Evolutionary conservation across 2,329 filamentous ascomycete genomes (phyloP).

Genomic region (Neocucurbitaria cava): DNA sequence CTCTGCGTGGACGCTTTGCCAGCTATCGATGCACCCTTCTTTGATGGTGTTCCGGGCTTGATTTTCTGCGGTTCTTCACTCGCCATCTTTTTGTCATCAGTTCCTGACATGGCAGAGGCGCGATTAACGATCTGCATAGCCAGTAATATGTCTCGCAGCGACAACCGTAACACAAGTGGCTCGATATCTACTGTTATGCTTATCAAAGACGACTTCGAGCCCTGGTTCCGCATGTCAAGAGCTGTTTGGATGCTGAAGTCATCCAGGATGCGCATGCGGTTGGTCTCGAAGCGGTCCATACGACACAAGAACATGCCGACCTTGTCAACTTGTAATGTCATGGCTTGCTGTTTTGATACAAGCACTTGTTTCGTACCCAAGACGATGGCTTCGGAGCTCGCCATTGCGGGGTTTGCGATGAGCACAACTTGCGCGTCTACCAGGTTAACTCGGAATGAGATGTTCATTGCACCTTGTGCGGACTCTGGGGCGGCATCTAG

Average conservation of each 20-base stretch:
- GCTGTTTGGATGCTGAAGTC: conserved; percentile 93
- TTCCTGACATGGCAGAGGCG: conserved; percentile 83
- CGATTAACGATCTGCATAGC: conserved; percentile 91
- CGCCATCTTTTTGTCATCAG: conserved; percentile 54
- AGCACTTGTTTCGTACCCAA: conserved; percentile 92
- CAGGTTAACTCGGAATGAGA: conserved; percentile 90
- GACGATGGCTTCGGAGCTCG: conserved; percentile 94
- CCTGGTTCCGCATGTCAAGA: conserved; percentile 74
- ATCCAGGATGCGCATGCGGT: conserved; percentile 88
- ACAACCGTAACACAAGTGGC: conserved; percentile 87
- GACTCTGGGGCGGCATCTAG: conserved; percentile 33
- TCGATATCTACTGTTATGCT: conserved; percentile 89
- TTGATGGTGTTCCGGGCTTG: conserved; percentile 56
- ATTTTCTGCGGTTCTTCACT: conserved; percentile 63
- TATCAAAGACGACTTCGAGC: conserved; percentile 67
- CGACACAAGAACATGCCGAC: conserved; percentile 98
- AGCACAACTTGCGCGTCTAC: conserved; percentile 96
- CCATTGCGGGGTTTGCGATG: conserved; percentile 89
- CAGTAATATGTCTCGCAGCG: conserved; percentile 91
- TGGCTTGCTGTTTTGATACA: conserved; percentile 89
- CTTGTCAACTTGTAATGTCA: conserved; percentile 91
- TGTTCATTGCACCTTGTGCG: conserved; percentile 64
- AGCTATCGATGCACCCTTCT: conserved; percentile 58
- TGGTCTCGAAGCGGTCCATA: conserved; percentile 97
- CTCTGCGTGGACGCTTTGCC: conserved; percentile 56